Evolutionary conservation across 192 early-diverging fungal genomes (phyloP), one percentile per base, ranked within the genome.

Genomic region (Coemansia sp.): DNA sequence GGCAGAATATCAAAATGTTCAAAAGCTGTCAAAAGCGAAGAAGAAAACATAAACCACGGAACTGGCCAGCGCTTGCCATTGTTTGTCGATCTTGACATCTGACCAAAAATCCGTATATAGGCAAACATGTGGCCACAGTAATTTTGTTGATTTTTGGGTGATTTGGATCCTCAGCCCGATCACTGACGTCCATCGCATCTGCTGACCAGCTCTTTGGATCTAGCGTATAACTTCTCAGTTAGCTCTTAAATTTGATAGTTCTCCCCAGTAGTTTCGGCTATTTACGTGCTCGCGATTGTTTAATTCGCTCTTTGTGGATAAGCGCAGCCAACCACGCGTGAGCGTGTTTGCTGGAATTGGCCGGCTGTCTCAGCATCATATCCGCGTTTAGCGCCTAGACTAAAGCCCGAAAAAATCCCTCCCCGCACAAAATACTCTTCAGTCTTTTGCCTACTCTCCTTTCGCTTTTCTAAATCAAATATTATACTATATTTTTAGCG

Each of bases 41-140:
- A 51, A 49, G 56, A 72, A 20, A 35, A 38, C 41, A 43, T 13
- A 53, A 52, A 52, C 12, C 20, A 10, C 47, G 29, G 24, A 61
- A 49, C 22, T 23, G 37, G 7, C 48, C 8, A 10, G 19, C 7
- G 11, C 14, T 14, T 10, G n/a, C 7, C 19, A 16, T 39, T 43
- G 58, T 16, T 29, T 26, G 37, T 16, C 20, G 37, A 24, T 59
- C 24, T 24, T 20, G 20, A 10, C 58, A 45, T 60, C 27, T 60
- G 58, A 60, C 37, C 27, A 10, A 43, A 16, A 43, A 43, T n/a
- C 16, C 13, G 14, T 16, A 43, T 16, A 16, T 16, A 16, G 41
- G 16, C 41, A 16, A 14, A 43, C 41, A 43, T 43, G 41, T n/a
- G 41, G 12, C 13, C 41, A 43, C 12, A 43, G 41, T 0, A 0